A percentile compares a stretch with the other conserved stretches of the same genome.
These are phyloP conservation scores for Pelargonium cotyledonis DNA, from an alignment of 441 rosid species.

Conservation along the genomic window DNA sequence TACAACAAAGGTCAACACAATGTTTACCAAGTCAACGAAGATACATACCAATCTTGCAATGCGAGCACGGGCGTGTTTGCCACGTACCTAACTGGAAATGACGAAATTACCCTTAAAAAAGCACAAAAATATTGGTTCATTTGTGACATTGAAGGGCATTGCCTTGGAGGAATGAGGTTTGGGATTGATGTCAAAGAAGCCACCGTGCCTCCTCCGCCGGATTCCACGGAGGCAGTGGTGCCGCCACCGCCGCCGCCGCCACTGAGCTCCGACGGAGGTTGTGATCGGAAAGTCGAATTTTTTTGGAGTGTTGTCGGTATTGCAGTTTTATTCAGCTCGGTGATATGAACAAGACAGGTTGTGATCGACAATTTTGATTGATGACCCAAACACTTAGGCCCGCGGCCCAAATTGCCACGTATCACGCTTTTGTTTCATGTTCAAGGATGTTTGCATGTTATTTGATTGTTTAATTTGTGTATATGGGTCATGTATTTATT, in stretches of 20 bases:
- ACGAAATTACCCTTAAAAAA: constrained; percentile 27
- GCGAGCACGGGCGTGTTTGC: constrained; percentile 39
- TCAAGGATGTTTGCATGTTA: no score
- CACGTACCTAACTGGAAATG: constrained; percentile 38
- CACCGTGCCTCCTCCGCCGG: neutral
- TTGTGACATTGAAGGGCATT: constrained; percentile 41
- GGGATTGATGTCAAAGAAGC: constrained; percentile 23
- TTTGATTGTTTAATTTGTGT: no score
- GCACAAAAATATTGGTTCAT: constrained; percentile 45
- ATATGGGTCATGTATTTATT: no score
- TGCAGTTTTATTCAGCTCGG: no score
- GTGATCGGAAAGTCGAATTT: neutral
- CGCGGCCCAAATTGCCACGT: no score
- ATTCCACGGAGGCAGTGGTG: neutral
- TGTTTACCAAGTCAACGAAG: constrained; percentile 36
- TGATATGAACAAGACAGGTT: no score
- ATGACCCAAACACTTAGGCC: no score
- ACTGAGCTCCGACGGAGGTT: constrained; percentile 17
- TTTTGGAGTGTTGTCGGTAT: no score
- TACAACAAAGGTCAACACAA: constrained; percentile 42
- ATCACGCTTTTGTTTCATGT: no score
- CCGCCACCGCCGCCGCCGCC: constrained; percentile 16
- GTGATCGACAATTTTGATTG: no score
- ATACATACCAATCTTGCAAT: constrained; percentile 36
- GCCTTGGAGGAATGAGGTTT: constrained; percentile 62